Evolutionary conservation across 805 yeast genomes (phyloP).

Genomic region (Metschnikowia bowlesiae): DNA sequence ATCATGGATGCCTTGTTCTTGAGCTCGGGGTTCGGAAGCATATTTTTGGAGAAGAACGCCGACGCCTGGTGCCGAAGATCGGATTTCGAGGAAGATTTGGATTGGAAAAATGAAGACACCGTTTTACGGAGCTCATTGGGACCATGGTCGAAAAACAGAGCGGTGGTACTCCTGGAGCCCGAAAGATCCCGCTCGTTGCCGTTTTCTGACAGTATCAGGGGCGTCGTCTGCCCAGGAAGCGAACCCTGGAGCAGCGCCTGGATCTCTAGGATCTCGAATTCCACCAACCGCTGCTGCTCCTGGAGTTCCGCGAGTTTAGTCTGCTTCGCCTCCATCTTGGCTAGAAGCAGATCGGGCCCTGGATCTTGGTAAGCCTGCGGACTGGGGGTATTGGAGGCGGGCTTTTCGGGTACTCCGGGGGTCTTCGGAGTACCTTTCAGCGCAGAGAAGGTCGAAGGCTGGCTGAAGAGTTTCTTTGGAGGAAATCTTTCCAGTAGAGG

Average conservation of each 20-base stretch:
- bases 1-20: conserved; percentile 21
- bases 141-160: conserved; percentile 9
- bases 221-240: background rate
- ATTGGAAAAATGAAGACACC: background rate
- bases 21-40: conserved; percentile 8
- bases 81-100: background rate
- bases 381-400: background rate
- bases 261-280: conserved; percentile 33
- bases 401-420: background rate
- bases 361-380: background rate
- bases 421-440: background rate
- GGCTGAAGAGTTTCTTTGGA: background rate
- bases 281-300: conserved; percentile 30
- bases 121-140: conserved; percentile 3
- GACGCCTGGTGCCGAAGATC: conserved; percentile 2
- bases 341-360: conserved; percentile 7
- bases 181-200: background rate
- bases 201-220: background rate
- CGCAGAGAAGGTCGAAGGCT: conserved; percentile 1
- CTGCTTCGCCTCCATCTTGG: conserved; percentile 46
- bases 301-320: conserved; percentile 48
- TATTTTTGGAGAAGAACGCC: background rate
- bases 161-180: conserved; percentile 4
- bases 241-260: conserved; percentile 14
- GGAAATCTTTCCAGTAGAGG: background rate